A percentile compares a stretch with the other conserved stretches of the same genome.
Evolutionary conservation across 371 early-diverging fungal genomes (phyloP).

Genomic region (Mortierella sp.): DNA sequence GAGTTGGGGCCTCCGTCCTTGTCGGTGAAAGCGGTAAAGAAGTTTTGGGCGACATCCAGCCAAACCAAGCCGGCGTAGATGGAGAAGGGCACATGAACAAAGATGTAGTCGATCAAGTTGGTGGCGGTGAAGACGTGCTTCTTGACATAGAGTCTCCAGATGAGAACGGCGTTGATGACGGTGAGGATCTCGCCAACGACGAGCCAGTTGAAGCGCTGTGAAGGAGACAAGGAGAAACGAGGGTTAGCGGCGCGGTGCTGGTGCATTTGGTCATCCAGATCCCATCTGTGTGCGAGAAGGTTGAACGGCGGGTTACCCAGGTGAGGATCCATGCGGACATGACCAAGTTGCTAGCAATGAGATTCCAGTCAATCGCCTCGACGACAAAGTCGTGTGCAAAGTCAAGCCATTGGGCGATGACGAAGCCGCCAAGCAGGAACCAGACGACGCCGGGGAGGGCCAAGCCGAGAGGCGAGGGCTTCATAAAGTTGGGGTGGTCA

Average conservation of each 20-base stretch:
- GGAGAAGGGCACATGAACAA: conserved; percentile 45
- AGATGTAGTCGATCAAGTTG: conserved; percentile 32
- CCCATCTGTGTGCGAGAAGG: no score
- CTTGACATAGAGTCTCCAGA: conserved; percentile 34
- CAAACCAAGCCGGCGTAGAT: conserved; percentile 43
- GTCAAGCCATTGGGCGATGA: conserved; percentile 40
- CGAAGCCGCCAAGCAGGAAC: conserved; percentile 47
- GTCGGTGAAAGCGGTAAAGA: conserved; percentile 47
- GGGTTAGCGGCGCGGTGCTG: no score
- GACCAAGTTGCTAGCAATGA: conserved; percentile 33
- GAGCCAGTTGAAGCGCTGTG: conserved; percentile 26
- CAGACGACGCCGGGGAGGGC: conserved; percentile 33
- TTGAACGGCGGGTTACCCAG: conserved; percentile 36
- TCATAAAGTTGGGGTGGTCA: conserved; percentile 30
- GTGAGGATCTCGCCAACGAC: conserved; percentile 27
- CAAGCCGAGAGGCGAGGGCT: conserved; percentile 28
- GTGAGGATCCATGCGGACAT: conserved; percentile 30
- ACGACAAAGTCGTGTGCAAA: conserved; percentile 49
- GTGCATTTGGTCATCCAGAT: no score
- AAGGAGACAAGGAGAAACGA: background rate
- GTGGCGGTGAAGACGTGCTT: conserved; percentile 45
- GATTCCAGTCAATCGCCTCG: conserved; percentile 37
- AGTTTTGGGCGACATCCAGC: conserved; percentile 51
- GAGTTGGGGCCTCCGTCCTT: conserved; percentile 28
- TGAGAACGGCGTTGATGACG: conserved; percentile 33